Evolutionary conservation across 768 basidiomycete species (phyloP), one percentile per base, ranked within the genome.

Genomic region (Trametes elegans): DNA sequence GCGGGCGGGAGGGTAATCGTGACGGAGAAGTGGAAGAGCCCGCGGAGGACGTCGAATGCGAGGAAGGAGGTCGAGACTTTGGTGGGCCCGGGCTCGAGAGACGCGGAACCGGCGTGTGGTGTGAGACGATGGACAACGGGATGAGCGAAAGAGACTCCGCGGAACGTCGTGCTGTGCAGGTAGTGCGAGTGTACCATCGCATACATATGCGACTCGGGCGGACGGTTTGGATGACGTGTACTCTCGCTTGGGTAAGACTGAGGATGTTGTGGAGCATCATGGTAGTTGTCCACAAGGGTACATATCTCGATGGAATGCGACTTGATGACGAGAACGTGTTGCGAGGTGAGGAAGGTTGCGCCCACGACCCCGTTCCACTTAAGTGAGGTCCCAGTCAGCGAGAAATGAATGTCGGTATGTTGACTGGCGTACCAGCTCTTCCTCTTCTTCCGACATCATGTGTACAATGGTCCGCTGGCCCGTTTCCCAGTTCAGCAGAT

Each of bases 21-120:
- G n/a, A 81, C 70, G 23, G 64, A 45, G 53, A 71, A 85, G 49
- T 77, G 76, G 58, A 79, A 81, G 26, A 84, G 73, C 2, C 83
- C 82, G 63, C 75, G 76, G 23, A 71, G 61, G 42, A 71, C 54
- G 48, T 76, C 73, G 49, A 69, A 71, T 26, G 69, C 74, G 43
- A 84, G 73, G 57, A 82, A 64, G n/a, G 66, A 71, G 29, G 77
- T 68, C 3, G 76, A 74, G 14, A 79, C 71, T 7, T 73, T 73
- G 3, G 40, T 60, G 7, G 46, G 53, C 9, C 34, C 52, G 23
- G 49, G 31, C 9, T 56, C 49, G 35, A 18, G 53, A 39, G 19
- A 44, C 7, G 11, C n/a, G 10, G 47, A 27, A 8, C 34, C 42
- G 2, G 26, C n/a, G 26, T 36, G 18, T 4, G 1, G 34, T n/a